These are phyloP conservation scores for Cubamyces lactineus DNA, from an alignment of 768 basidiomycete genomes.

Conservation along the genomic window DNA sequence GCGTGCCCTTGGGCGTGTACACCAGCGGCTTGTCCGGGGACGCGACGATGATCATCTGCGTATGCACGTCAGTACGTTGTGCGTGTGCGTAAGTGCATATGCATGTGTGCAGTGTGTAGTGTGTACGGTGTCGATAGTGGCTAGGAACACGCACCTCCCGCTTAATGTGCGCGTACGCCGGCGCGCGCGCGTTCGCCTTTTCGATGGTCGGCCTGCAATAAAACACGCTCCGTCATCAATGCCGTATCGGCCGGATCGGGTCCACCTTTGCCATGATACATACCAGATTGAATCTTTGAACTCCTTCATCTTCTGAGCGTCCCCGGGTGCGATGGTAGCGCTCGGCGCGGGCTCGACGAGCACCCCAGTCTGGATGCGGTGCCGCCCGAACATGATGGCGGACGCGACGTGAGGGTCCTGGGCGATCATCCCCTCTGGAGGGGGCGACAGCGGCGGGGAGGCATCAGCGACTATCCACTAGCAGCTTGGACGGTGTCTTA, in stretches of 20 bases:
- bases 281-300: conserved; percentile 20
- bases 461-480: too few relatives aligned
- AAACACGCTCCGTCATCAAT: too few relatives aligned
- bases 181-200: conserved; percentile 30
- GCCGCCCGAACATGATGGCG: conserved; percentile 33
- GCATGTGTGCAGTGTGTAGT: too few relatives aligned
- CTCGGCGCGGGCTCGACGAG: conserved; percentile 29
- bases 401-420: conserved; percentile 25
- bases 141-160: conserved; percentile 21
- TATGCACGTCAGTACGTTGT: neutral
- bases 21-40: conserved; percentile 46
- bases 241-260: too few relatives aligned
- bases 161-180: conserved; percentile 32
- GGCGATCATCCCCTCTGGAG: conserved; percentile 39
- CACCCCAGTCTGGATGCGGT: conserved; percentile 28
- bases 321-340: conserved; percentile 2
- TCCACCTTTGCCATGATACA: neutral
- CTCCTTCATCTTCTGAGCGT: conserved; percentile 9
- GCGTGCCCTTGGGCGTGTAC: conserved; percentile 51
- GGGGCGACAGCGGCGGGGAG: too few relatives aligned
- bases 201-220: conserved; percentile 37
- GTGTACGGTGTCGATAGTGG: too few relatives aligned
- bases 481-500: too few relatives aligned
- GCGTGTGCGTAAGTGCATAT: too few relatives aligned
- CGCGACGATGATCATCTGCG: conserved; percentile 55